Conservation (phyloP, 2,329 filamentous ascomycete genomes). For the Diaporthe eres region DNA sequence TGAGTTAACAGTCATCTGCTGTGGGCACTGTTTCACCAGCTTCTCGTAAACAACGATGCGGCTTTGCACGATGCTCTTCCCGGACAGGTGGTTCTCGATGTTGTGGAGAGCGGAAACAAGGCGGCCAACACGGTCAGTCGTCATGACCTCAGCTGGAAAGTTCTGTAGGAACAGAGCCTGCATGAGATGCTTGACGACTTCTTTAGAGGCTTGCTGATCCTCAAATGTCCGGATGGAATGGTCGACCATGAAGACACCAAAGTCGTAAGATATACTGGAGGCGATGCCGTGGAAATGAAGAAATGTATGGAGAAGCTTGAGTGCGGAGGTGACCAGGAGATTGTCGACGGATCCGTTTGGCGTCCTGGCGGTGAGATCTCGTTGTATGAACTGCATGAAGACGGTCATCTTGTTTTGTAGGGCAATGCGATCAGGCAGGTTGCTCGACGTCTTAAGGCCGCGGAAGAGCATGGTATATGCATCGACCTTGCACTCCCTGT, state of each 20-base stretch:
- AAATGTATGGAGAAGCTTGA: constrained; percentile 83
- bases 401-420: constrained; percentile 82
- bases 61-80: constrained; percentile 84
- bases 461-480: constrained; percentile 86
- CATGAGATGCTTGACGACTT: constrained; percentile 83
- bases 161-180: constrained; percentile 85
- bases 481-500: constrained; percentile 82
- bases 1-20: constrained; percentile 77
- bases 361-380: constrained; percentile 79
- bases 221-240: constrained; percentile 82
- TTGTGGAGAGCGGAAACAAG: constrained; percentile 79
- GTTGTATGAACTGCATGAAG: constrained; percentile 85
- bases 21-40: constrained; percentile 79
- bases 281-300: constrained; percentile 81
- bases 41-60: constrained; percentile 85
- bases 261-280: constrained; percentile 80
- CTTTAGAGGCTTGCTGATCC: constrained; percentile 78
- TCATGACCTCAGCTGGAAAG: constrained; percentile 83
- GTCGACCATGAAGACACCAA: constrained; percentile 84
- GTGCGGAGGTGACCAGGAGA: constrained; percentile 81
- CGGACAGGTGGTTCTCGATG: constrained; percentile 80
- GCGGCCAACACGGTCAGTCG: constrained; percentile 75
- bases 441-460: constrained; percentile 84
- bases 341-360: constrained; percentile 71
- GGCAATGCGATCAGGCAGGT: constrained; percentile 81